Base-by-base conservation (phyloP, 2,329 filamentous ascomycete species). In the Daldinia sp. region DNA sequence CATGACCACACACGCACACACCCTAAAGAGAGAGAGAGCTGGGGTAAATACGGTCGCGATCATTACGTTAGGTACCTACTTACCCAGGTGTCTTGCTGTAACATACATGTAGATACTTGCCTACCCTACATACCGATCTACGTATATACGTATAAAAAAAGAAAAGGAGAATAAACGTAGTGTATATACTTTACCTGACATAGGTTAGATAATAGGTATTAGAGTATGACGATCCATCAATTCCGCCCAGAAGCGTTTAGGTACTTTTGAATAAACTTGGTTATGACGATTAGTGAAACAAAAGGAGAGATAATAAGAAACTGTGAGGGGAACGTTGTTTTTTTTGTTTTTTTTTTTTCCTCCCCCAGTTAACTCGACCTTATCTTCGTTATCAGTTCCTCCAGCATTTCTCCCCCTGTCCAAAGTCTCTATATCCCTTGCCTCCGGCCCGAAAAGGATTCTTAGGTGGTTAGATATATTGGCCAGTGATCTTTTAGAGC, bases 381-480 rank as follows among this genome's bases (percentile, higher is more conserved):
- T 51, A 51, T 51, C 26, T 51, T 12, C 26, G 46, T 51, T 51
- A 51, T 51, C 46, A 51, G n/a, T 26, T 51, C 7, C 28, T 18
- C 6, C 7, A 33, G 28, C 55, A 39, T 42, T 41, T 37, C 33
- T 41, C 18, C 53, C 33, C 30, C 15, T 35, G 33, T 37, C 5
- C 30, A 37, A 37, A 30, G 33, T 35, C 23, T n/a, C 30, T 23
- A 26, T 15, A 23, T 37, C 35, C 44, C 44, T 51, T 20, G 44
- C 35, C 44, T 56, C 60, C 60, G 60, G 60, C 7, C 60, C 60
- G 53, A 63, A 63, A 57, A 57, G 42, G 42, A 35, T 54, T 54
- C 20, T 54, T 54, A 23, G 46, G 28, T 51, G 30, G 28, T 23
- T 23, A 23, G 20, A 23, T 33, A 33, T 6, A n/a, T 54, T 44